phyloP scores from a whole-genome alignment of 2,329 filamentous ascomycete species.

The Knoxdaviesia proteae region DNA sequence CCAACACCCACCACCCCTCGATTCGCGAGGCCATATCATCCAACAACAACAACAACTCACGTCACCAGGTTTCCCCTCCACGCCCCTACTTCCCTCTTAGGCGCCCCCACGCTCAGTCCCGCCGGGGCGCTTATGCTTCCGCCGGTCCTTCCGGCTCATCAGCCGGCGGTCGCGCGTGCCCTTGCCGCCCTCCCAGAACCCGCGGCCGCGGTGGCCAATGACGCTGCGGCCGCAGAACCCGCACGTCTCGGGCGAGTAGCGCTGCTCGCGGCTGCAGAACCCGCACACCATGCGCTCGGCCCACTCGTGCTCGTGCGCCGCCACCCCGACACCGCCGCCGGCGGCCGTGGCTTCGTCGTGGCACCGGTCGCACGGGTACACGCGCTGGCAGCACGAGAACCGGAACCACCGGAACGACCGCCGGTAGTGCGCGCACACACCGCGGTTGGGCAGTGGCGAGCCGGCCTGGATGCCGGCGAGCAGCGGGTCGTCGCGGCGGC shows the following conservation, averaged over 20 bases:
- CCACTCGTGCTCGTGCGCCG: conserved; percentile 59
- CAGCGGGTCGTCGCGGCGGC: conserved; percentile 25
- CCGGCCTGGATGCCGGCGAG: conserved; percentile 32
- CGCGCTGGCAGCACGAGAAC: conserved; percentile 38
- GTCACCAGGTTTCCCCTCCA: too few relatives aligned
- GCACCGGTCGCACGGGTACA: conserved; percentile 48
- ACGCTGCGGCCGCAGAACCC: conserved; percentile 50
- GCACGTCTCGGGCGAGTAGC: conserved; percentile 58
- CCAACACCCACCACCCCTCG: too few relatives aligned
- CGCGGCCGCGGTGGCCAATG: conserved; percentile 40
- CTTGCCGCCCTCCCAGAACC: conserved; percentile 78
- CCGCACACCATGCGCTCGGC: conserved; percentile 71
- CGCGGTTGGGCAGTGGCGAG: conserved; percentile 29
- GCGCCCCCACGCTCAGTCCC: conserved; percentile 14
- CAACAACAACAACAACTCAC: too few relatives aligned
- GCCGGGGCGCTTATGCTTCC: conserved; percentile 47
- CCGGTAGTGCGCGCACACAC: conserved; percentile 36
- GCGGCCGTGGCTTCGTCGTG: conserved; percentile 35
- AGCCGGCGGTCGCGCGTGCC: conserved; percentile 49
- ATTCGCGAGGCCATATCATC: too few relatives aligned
- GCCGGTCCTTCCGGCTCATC: conserved; percentile 60
- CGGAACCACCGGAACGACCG: conserved; percentile 43
- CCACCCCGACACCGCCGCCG: conserved; percentile 7
- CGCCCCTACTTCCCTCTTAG: conserved; percentile 15
- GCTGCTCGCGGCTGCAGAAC: conserved; percentile 62